Evolutionary conservation across 2,329 filamentous ascomycete species (phyloP), one percentile per base, ranked within the genome.

Genomic region (Fusarium torulosum): DNA sequence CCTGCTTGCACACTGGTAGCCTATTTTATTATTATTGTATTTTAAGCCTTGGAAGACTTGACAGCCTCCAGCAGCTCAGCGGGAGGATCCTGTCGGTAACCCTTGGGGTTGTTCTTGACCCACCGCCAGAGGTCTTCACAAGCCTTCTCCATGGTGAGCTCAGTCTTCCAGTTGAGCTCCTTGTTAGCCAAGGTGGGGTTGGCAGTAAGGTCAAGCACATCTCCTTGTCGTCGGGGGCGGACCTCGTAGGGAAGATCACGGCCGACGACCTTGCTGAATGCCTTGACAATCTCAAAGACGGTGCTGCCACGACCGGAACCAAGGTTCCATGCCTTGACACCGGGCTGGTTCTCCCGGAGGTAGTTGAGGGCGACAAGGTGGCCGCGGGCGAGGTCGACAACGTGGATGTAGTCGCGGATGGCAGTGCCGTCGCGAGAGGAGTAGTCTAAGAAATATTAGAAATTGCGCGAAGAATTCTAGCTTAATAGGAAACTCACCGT

Each of bases 381-480:
- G 64, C 94, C 94, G 66, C 87, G 87, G 44, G 94, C 92, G 23
- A 97, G 89, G 76, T 97, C 94, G 67, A 97, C 86, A 59, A 97
- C 93, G 84, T 97, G 94, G 80, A 99, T 97, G 85, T 99, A 99
- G 83, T 99, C 96, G 73, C 96, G 91, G 78, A 97, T 97, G 66
- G 93, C 93, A 53, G 94, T 97, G 69, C 94, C 94, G 78, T 97
- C 94, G 73, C 90, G 91, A 53, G 94, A 97, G 31, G 85, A 78
- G 83, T 99, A 99, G 84, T 99, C 94, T 96, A 69, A 6, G 13
- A 52, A 11, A 9, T 21, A 68, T 77, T 56, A 77, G 72, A 46
- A 29, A 43, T n/a, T 41, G 37, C 14, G 23, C 11, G 17, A 23
- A 3, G 2, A 17, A 20, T 23, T 43, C 21, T 29, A 7, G 2